Base-by-base conservation (phyloP, 2,329 filamentous ascomycete species). In the Coniochaeta hoffmannii region DNA sequence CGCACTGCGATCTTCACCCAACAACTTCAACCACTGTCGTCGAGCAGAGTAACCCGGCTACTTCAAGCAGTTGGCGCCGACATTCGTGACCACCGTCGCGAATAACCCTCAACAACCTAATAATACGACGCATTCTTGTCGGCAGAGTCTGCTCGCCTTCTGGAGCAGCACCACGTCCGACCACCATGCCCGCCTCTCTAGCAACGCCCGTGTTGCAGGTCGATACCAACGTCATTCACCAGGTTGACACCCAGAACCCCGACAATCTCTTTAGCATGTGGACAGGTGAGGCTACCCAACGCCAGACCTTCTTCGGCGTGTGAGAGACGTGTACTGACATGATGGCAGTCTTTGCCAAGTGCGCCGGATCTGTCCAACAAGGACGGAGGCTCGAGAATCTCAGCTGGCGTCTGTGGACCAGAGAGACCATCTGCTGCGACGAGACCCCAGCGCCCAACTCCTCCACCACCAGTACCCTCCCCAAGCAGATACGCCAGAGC, bases 221-320 rank as follows among this genome's bases (percentile, higher is more conserved):
- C 71, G 91, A 97, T 76, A 86, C 90, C 61, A 89, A 87, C 69
- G 88, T 93, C 64, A 92, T 99, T 70, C 89, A 94, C 78, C 90
- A 95, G 71, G 90, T 97, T 66, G 92, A 97, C 74, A 96, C 93
- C 1, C 82, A 87, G 63, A 96, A 96, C 71, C 87, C 90, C 28
- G 90, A 96, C 74, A 95, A 92, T 68, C 83, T 97, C 53, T 95
- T 94, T 75, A 92, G 89, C 77, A 95, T 97, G 83, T 96, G 92
- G 91, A 93, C 90, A 71, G 90, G 91, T 96, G 75, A 82, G 56
- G 59, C 61, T 58, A 46, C 15, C 14, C 55, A 1, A n/a, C 24
- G 24, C 12, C 11, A 19, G 19, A 11, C 41, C 14, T n/a, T 28
- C 19, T n/a, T 5, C 12, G 22, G 10, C n/a, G n/a, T n/a, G n/a